phyloP scores from a whole-genome alignment of 345 rosid species.

The Aquilaria yunnanensis region DNA sequence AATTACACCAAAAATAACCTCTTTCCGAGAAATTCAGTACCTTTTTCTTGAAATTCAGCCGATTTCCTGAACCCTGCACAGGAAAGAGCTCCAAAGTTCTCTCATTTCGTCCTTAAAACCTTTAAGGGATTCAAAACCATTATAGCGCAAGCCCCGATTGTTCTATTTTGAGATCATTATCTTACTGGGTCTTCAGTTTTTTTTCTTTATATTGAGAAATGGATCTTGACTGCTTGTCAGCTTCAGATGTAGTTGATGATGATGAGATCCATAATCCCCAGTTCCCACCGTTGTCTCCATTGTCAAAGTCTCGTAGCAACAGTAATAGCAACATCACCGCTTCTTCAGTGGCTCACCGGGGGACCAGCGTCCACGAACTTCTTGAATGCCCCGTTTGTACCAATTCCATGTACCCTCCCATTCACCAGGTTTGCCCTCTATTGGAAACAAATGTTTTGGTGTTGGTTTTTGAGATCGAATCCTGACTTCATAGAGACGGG shows the following conservation, averaged over 20 bases:
- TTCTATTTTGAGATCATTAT: not conserved
- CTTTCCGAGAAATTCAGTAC: conserved; percentile 10
- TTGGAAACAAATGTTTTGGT: conserved; percentile 3
- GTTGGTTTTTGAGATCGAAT: not conserved
- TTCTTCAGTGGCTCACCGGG: conserved; percentile 44
- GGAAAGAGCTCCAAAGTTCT: conserved; percentile 1
- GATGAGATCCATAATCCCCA: conserved; percentile 77
- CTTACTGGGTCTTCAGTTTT: conserved; percentile 7
- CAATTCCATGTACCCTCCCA: conserved; percentile 97
- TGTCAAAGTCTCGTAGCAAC: conserved; percentile 48
- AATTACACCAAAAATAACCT: conserved; percentile 13
- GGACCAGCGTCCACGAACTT: conserved; percentile 88
- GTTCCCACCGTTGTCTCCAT: conserved; percentile 40
- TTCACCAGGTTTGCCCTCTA: conserved; percentile 63
- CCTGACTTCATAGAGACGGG: too few relatives aligned
- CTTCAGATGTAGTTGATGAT: conserved; percentile 65
- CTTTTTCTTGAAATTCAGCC: conserved; percentile 4
- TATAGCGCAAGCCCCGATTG: conserved; percentile 5
- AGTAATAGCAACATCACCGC: conserved; percentile 29
- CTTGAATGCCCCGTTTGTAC: conserved; percentile 97
- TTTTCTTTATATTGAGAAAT: conserved; percentile 15
- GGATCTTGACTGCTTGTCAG: conserved; percentile 78
- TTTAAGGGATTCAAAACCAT: conserved; percentile 14
- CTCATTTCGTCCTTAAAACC: not conserved
- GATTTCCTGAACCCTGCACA: conserved; percentile 1